These are phyloP conservation scores for Elsinoe arachidis DNA, from an alignment of 2,329 filamentous ascomycete species.

Conservation along the genomic window DNA sequence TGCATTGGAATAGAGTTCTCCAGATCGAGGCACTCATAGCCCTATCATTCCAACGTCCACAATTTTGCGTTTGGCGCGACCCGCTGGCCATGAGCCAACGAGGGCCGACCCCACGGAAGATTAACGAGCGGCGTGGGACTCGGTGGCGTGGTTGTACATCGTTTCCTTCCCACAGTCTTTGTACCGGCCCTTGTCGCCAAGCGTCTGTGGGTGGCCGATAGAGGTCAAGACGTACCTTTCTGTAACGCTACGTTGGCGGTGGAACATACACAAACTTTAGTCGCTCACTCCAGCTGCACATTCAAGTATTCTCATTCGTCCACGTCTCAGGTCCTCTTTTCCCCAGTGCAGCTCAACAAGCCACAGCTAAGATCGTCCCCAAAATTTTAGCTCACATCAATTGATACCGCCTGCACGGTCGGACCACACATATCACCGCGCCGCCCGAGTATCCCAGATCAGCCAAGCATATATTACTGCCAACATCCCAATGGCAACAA, in stretches of 20 bases:
- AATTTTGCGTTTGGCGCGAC: slow-evolving; percentile 2
- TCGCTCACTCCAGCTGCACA: not conserved
- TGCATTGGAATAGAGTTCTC: not conserved
- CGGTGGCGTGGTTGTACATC: slow-evolving; percentile 10
- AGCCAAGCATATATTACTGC: slow-evolving; percentile 34
- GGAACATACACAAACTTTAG: slow-evolving; percentile 10
- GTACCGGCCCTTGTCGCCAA: slow-evolving; percentile 9
- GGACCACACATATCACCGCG: not conserved
- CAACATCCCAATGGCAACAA: slow-evolving; percentile 23
- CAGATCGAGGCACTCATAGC: slow-evolving; percentile 7
- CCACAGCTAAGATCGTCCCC: slow-evolving; percentile 12
- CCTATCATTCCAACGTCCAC: slow-evolving; percentile 4
- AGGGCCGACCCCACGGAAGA: not conserved
- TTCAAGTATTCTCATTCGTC: slow-evolving; percentile 14
- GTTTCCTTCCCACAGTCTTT: slow-evolving; percentile 6
- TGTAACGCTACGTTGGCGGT: slow-evolving; percentile 5
- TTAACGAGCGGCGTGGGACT: not conserved
- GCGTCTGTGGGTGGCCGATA: slow-evolving; percentile 1
- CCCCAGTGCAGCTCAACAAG: slow-evolving; percentile 7
- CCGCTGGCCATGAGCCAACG: slow-evolving; percentile 5
- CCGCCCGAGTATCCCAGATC: not conserved
- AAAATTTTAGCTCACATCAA: slow-evolving; percentile 3
- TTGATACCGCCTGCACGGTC: not conserved
- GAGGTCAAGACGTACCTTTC: not conserved
- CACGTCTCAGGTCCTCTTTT: slow-evolving; percentile 12